Evolutionary conservation across 192 early-diverging fungal genomes (phyloP), one percentile per base, ranked within the genome.

Genomic region (Dissophora ornata): DNA sequence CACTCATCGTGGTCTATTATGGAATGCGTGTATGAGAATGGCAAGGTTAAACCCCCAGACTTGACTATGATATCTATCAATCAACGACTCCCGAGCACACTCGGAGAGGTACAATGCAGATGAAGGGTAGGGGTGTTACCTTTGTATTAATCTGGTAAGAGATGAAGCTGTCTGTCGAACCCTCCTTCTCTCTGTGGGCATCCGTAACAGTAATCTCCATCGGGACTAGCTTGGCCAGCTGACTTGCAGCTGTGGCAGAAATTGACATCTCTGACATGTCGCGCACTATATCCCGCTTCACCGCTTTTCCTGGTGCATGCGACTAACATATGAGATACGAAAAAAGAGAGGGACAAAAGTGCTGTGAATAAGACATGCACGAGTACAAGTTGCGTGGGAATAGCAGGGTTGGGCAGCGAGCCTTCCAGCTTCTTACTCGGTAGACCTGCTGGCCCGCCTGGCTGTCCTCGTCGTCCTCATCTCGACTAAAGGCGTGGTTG

Each of bases 151-250:
- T 86, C 44, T 92, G 82, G 67, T 96, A 98, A 10, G 90, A 90
- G 24, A 97, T 88, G 79, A 88, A 94, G 28, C 93, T 89, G 48
- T 86, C 87, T 32, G 83, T 83, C 0, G 93, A 90, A 7, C 95
- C 94, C 62, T 98, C 97, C 38, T 91, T 90, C 60, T 97, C 93
- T 80, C 96, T 98, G 62, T 92, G 88, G 10, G 97, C 87, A 57
- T 95, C 92, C 22, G 71, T 82, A 11, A 98, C 87, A 0, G 85
- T 84, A 22, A 96, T 85, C 24, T 82, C 73, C 85, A 87, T 87
- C 3, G 81, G 75, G 5, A 59, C 57, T 33, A 75, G 32, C 24
- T 61, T 75, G 34, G 71, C 63, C 49, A 75, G 56, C 45, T 46
- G 53, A 25, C 26, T 40, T 0, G 63, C 71, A 6, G 63, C 63